Base-by-base conservation (phyloP, 768 basidiomycete species). In the Hirschioporus abietinus region DNA sequence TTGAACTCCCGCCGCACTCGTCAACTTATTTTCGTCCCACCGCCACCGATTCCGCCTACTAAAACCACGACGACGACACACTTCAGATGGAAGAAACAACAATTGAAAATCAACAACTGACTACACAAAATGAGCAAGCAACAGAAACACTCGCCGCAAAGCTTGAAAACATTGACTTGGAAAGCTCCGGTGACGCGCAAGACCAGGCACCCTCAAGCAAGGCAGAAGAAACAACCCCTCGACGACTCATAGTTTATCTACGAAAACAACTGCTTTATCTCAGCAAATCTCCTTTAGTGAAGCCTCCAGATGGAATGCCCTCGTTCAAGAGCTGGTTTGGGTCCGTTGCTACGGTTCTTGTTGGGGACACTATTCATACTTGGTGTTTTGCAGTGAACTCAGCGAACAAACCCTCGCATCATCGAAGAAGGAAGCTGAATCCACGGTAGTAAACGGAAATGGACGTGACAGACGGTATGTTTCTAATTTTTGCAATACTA, bases 311-410 rank as follows among this genome's bases (percentile, higher is more conserved):
- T 63, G 85, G 86, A 70, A 93, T 95, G 93, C 93, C 93, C 63
- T 81, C 85, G 60, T 78, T 95, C 64, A 93, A 88, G 78, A 86
- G 89, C 60, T 95, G 93, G 93, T 95, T 94, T 78, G 93, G 93
- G 93, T 95, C 75, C 67, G 86, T 80, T 52, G n/a, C 64, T 67
- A 68, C n/a, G 52, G 66, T 35, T 2, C 52, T 35, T 67, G 25
- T 62, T n/a, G 60, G 60, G 60, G 26, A 26, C 30, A 64, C 52
- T 65, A 34, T 64, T 42, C 64, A 69, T 66, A 67, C 66, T 67
- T 18, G 34, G 60, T 58, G 61, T 64, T 63, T 68, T 52, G 69
- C 69, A 81, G 77, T 63, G 79, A 81, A 66, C 76, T 91, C 81
- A 88, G 83, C 68, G 90, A 90, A 76, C 86, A 85, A 74, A 79